Base-by-base conservation (phyloP, 805 yeast species). In the Kluyveromyces lactis region DNA sequence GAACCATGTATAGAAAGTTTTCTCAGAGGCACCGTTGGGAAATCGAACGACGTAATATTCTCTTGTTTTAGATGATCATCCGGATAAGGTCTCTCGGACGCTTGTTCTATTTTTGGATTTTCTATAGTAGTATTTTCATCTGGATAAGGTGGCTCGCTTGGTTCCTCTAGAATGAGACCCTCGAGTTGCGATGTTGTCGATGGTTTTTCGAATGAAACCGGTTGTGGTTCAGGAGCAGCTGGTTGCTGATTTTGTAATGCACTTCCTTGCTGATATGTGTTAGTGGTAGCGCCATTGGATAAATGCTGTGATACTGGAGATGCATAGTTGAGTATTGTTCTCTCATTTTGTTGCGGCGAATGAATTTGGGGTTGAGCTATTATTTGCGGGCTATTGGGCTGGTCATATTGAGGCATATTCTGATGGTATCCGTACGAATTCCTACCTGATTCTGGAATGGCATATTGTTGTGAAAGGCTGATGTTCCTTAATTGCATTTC, bases 401-500 rank as follows among this genome's bases (percentile, higher is more conserved):
- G 29, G 11, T 24, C 11, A 24, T 12, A 12, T 27, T 27, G 30
- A 27, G 13, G 42, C 19, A 40, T 33, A 31, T 31, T 33, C 12
- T 43, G 36, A 9, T 17, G 27, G 17, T 34, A 34, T n/a, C 30
- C 2, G 16, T 34, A 24, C 7, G 30, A 24, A 10, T 26, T 24
- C 36, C 49, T 55, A 8, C 56, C 49, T 10, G 60, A 58, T 34
- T 46, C 55, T 8, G 57, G 52, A 4, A 51, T 31, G 3, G 48
- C 34, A 32, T 56, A 55, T 31, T 55, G 63, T 36, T 62, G 53
- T 26, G 60, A 53, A 34, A 58, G 18, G 42, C 53, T 64, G 51
- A 47, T 73, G 58, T 42, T 62, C 55, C 51, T 68, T 57, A 45
- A 71, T 58, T 55, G 79, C 59, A 21, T 67, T 43, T 87, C 95